Evolutionary conservation across 768 basidiomycete genomes (phyloP), one percentile per base, ranked within the genome.

Genomic region (Panaeolus papilionaceus): DNA sequence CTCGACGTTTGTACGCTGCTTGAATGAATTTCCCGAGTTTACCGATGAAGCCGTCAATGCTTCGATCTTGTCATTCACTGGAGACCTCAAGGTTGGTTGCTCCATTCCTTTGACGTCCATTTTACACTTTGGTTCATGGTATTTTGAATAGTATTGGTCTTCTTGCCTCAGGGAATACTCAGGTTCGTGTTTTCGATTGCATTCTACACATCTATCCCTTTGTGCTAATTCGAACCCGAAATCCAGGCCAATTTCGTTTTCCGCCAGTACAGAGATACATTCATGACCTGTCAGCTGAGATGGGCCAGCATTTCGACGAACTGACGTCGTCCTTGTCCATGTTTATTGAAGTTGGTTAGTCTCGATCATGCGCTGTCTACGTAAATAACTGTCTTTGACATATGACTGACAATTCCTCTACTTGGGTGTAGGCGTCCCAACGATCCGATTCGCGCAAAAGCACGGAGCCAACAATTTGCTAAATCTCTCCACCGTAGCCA

Each of bases 21-120:
- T 93, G 69, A 92, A 92, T 66, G 91, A 93, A 73, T 92, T 93
- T 70, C 92, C 91, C 0, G 92, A 92, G 74, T 91, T 92, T 71
- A 88, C 85, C 33, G 90, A 92, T 63, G 91, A 93, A 70, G 87
- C 86, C 5, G 87, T 86, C 66, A 92, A 92, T 72, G 80, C 86
- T 0, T 89, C 89, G 3, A 89, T 92, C 65, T 71, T 84, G 65
- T 85, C 87, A 11, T 90, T 93, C 62, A 88, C 91, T 74, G 86
- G 87, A 0, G 91, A 93, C 75, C 79, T 93, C 40, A 88, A 86
- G 80, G 90, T 89, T 70, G 61, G 80, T 69, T 62, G 12, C 44
- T 14, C 26, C 23, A 65, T 70, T 62, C 11, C 40, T 18, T 54
- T 54, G 18, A 26, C 49, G 40, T 20, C 33, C 33, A 47, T 23